Evolutionary conservation across 495 filamentous ascomycete species (phyloP).

Genomic region (Aspergillus homomorphus): DNA sequence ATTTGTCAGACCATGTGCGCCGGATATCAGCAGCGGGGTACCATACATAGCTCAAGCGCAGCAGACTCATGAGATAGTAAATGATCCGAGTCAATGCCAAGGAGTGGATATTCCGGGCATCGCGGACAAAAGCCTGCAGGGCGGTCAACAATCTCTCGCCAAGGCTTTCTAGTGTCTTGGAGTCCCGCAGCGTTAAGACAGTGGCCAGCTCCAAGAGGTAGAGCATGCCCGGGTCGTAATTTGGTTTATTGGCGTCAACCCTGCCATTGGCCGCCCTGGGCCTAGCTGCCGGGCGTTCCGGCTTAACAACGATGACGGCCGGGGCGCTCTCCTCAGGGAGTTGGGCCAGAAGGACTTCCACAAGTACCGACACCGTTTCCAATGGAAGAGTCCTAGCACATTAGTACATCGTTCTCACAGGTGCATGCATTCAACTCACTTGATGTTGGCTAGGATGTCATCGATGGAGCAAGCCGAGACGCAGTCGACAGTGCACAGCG

Average conservation of each 20-base stretch:
- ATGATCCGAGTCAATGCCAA: constrained; percentile 77
- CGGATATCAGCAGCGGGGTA: not conserved
- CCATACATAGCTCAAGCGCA: constrained; percentile 83
- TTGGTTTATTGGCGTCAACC: constrained; percentile 51
- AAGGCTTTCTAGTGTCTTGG: constrained; percentile 63
- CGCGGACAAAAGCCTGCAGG: constrained; percentile 75
- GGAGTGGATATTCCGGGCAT: constrained; percentile 72
- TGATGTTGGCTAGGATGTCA: constrained; percentile 79
- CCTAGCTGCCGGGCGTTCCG: constrained; percentile 60
- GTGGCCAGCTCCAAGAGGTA: constrained; percentile 90
- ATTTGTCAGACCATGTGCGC: constrained; percentile 26
- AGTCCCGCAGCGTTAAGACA: constrained; percentile 73
- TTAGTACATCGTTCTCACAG: not conserved
- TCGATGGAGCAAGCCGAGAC: constrained; percentile 84
- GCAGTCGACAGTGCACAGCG: constrained; percentile 89
- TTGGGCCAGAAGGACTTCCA: constrained; percentile 72
- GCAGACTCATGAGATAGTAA: constrained; percentile 79
- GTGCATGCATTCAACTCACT: constrained; percentile 50
- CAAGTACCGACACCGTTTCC: constrained; percentile 60
- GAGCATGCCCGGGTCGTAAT: constrained; percentile 84
- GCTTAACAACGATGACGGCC: constrained; percentile 81
- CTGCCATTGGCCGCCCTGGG: constrained; percentile 44
- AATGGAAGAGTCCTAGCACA: constrained; percentile 62
- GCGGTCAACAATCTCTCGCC: constrained; percentile 77
- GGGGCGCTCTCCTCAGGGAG: constrained; percentile 82